Evolutionary conservation across 2,329 filamentous ascomycete species (phyloP).

Genomic region (Aspergillus sp.): DNA sequence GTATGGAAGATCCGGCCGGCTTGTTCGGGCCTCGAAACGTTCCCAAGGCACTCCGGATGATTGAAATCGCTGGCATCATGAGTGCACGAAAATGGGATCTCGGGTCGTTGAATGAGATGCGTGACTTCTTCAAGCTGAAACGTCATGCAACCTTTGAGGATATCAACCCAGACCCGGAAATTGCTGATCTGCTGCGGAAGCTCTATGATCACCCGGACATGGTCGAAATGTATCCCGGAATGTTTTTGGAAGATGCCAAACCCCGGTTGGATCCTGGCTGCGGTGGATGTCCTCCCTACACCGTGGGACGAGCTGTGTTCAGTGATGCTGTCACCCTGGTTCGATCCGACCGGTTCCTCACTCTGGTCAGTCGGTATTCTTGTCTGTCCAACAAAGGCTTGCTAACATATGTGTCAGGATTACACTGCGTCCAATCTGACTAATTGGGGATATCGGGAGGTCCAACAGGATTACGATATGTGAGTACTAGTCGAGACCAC

Average conservation of each 20-base stretch:
- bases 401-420: constrained; percentile 10
- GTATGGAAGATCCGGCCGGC: constrained; percentile 55
- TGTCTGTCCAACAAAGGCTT: background rate
- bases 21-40: constrained; percentile 71
- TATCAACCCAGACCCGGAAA: constrained; percentile 58
- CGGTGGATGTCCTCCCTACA: constrained; percentile 38
- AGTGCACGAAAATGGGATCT: constrained; percentile 68
- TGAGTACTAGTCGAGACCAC: background rate
- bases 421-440: constrained; percentile 38
- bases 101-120: constrained; percentile 54
- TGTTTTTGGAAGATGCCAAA: constrained; percentile 50
- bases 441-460: constrained; percentile 40
- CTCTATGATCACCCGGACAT: constrained; percentile 64
- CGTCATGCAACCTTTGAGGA: constrained; percentile 57
- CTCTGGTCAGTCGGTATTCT: constrained; percentile 20
- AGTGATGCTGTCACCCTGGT: constrained; percentile 46
- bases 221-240: constrained; percentile 68
- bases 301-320: constrained; percentile 40
- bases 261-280: constrained; percentile 36
- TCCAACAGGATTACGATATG: constrained; percentile 28
- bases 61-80: constrained; percentile 77
- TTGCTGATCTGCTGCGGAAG: constrained; percentile 55
- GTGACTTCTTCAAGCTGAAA: constrained; percentile 61
- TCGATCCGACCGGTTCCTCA: constrained; percentile 42
- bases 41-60: constrained; percentile 67